phyloP scores from a whole-genome alignment of 1,284 basidiomycete genomes.

The Inonotus hispidus region DNA sequence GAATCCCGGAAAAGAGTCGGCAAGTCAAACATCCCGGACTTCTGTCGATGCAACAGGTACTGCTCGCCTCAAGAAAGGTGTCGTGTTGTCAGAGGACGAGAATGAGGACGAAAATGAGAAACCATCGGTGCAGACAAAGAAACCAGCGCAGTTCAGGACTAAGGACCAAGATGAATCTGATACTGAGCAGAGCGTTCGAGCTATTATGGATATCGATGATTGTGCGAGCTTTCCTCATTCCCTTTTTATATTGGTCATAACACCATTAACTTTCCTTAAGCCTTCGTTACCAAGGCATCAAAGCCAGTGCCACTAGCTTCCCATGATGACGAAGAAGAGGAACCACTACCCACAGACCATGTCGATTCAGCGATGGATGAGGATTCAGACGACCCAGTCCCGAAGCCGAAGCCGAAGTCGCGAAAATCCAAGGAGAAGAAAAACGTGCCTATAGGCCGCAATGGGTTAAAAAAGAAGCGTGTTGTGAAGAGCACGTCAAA shows the following conservation, averaged over 20 bases:
- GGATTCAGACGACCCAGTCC: constrained; percentile 30
- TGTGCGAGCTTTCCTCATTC: constrained; percentile 34
- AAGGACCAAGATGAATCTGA: constrained; percentile 32
- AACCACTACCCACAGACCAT: constrained; percentile 19
- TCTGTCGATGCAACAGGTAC: constrained; percentile 21
- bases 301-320: constrained; percentile 21
- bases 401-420: constrained; percentile 34
- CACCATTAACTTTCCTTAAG: constrained; percentile 25
- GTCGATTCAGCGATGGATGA: constrained; percentile 30
- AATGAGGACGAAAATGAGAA: constrained; percentile 42
- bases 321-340: constrained; percentile 21
- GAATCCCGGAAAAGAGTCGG: neutral
- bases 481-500: constrained; percentile 52
- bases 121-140: constrained; percentile 19
- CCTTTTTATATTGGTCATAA: neutral
- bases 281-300: constrained; percentile 42
- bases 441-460: constrained; percentile 57
- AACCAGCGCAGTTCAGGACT: constrained; percentile 25
- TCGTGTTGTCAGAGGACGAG: constrained; percentile 57
- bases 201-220: constrained; percentile 76
- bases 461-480: constrained; percentile 67
- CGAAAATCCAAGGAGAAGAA: constrained; percentile 56
- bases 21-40: constrained; percentile 9
- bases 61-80: constrained; percentile 38
- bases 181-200: constrained; percentile 43